These are phyloP conservation scores for Durusdinium trenchii DNA, from an alignment of 73 alveolate genomes.

Conservation along the genomic window DNA sequence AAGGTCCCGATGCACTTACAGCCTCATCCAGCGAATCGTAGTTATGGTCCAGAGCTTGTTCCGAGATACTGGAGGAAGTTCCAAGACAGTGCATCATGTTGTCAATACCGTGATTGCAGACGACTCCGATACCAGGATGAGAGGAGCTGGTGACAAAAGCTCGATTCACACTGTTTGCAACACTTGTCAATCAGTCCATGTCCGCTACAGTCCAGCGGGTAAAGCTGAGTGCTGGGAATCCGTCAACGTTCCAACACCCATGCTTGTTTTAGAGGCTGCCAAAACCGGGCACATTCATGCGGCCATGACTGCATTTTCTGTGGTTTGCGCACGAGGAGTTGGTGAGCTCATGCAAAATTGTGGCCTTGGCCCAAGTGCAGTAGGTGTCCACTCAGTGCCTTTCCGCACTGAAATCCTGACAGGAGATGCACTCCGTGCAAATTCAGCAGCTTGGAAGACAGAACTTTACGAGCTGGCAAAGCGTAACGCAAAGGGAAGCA, in stretches of 20 bases:
- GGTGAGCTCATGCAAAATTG: background rate
- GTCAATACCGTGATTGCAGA: background rate
- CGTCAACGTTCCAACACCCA: background rate
- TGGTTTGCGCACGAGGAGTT: background rate
- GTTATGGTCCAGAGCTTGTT: background rate
- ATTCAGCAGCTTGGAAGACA: background rate
- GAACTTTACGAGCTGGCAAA: background rate
- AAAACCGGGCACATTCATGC: conserved; percentile 6
- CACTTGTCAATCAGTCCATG: background rate
- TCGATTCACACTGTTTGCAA: background rate
- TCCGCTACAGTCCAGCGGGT: too few relatives aligned
- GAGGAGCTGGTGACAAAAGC: background rate
- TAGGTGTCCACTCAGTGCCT: background rate
- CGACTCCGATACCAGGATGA: background rate
- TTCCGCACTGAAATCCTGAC: background rate
- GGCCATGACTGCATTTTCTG: background rate
- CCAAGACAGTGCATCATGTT: background rate
- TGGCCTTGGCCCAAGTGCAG: background rate
- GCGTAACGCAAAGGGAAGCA: background rate
- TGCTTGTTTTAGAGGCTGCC: background rate
- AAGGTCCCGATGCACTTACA: background rate
- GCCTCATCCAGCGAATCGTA: background rate
- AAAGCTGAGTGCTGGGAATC: background rate
- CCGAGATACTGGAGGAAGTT: too few relatives aligned
- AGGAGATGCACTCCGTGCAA: background rate